Evolutionary conservation across 2,329 filamentous ascomycete species (phyloP), one percentile per base, ranked within the genome.

Genomic region (Calonectria fujianensis): DNA sequence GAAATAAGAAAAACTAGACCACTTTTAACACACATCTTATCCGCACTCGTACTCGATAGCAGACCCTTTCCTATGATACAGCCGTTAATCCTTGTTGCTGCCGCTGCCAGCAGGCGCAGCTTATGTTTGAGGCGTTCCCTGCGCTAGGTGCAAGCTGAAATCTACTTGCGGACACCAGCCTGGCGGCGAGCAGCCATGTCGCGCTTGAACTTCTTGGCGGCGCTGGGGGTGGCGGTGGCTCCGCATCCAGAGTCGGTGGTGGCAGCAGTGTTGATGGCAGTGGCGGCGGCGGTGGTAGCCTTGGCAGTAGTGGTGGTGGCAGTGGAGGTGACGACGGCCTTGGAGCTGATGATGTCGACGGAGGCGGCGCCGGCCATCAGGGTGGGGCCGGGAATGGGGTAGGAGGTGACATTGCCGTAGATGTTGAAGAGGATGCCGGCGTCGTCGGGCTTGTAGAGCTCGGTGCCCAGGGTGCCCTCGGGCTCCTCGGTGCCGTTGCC

Each of bases 401-500:
- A 83, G 71, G 74, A 72, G 48, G 61, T 77, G 61, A 80, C 67
- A 52, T 71, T 75, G 45, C 48, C 78, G 79, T 83, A 84, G 69
- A 82, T 80, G 80, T 84, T 83, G 80, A 84, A 83, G 52, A 79
- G 69, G 72, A 85, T 84, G 63, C 83, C 83, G 50, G 79, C 73
- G 27, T 85, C 82, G 14, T 76, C 74, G 59, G 79, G 51, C 64
- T 74, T 82, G 79, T 84, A 80, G 32, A 84, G 82, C 65, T 80
- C 77, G 52, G 82, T 83, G 39, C 80, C 84, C 18, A 85, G 80
- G 35, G 81, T 81, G 69, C 84, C 84, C 37, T 77, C 78, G 37
- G 84, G 83, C 63, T 79, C 82, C 29, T 84, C 84, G 39, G 82
- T 80, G 45, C 85, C 85, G 35, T 83, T 83, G 20, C 88, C 88